Evolutionary conservation across 139 green algal species (phyloP), one percentile per base, ranked within the genome.

Genomic region (Closterium sp.): DNA sequence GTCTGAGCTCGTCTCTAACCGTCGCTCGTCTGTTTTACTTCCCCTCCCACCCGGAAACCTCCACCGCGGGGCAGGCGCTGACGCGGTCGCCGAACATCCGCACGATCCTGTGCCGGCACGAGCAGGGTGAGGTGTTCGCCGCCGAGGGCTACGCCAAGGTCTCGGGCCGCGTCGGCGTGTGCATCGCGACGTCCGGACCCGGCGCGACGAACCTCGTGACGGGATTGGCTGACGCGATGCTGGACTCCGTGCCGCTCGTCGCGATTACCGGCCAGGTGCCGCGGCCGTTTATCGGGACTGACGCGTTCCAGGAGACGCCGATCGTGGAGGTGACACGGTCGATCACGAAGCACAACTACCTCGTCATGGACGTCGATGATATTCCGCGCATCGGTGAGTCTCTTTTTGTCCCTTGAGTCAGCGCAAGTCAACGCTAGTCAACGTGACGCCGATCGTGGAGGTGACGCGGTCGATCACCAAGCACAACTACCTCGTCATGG

Each of bases 291-390:
- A 99, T 99, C 90, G 97, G 97, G 70, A 97, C 96, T 73, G 97
- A 99, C 91, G 98, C 96, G 21, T 99, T 99, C 96, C 98, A 99
- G 95, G 98, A 99, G 96, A 99, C 98, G 28, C 98, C 98, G 86
- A 99, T 99, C 88, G 98, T 93, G 28, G 98, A 99, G 96, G 97
- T 99, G 19, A 99, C 98, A 4, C 96, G 98, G 70, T 97, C 98
- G 92, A 99, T 99, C 96, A 99, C 98, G 91, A 99, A 99, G 97
- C 98, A 99, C 97, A 99, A 99, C 96, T 99, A 98, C 96, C 96
- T 99, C 89, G 98, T 99, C 21, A 98, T 99, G 97, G 96, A 99
- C 93, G 96, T 99, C 31, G 96, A 97, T 17, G 98, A 99, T 95
- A 97, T 99, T 89, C 97, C 98, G 17, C 95, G 98, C 31, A 93